Evolutionary conservation across 495 filamentous ascomycete species (phyloP), one percentile per base, ranked within the genome.

Genomic region (Cenococcum geophilum): DNA sequence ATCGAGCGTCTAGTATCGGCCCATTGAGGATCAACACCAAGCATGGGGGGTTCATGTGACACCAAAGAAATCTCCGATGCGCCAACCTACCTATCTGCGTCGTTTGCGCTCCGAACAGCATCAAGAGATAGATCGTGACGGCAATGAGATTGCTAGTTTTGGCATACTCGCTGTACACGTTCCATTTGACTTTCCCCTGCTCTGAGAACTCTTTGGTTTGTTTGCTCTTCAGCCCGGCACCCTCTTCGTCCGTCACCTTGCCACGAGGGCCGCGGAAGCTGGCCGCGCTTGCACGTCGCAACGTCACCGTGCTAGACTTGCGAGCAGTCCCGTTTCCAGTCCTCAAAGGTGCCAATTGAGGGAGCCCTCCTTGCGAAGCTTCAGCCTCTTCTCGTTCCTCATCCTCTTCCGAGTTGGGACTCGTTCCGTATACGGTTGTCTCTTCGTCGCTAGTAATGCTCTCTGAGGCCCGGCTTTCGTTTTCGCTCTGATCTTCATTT

Each of bases 151-250:
- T 97, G 77, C 89, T 96, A 18, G 89, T 89, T 74, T 92, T 96
- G 36, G 92, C 92, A 69, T 97, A 97, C 50, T 76, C 71, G 5
- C 62, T 53, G 59, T 76, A 76, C 37, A 76, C 73, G 66, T 84
- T 81, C 91, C 95, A 97, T 73, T 96, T 97, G 59, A 99, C 95
- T 71, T 97, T 96, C 50, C 95, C 95, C 72, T 97, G 90, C 71
- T 97, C 89, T 0, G 82, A 82, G 55, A 84, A 83, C 72, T 99
- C 95, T 71, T 95, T 91, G 16, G 80, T 83, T 73, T 96, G 91
- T 67, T 84, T 89, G 59, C 86, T 89, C 77, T 88, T 96, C 61
- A 82, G 70, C 11, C 72, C 74, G 14, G 78, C 75, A 43, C 84
- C 87, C 68, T 96, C 93, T 70, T 96, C 89, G 71, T 98, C 93